Conservation (phyloP, 2,329 filamentous ascomycete species). For the Rutstroemia sydowiana region DNA sequence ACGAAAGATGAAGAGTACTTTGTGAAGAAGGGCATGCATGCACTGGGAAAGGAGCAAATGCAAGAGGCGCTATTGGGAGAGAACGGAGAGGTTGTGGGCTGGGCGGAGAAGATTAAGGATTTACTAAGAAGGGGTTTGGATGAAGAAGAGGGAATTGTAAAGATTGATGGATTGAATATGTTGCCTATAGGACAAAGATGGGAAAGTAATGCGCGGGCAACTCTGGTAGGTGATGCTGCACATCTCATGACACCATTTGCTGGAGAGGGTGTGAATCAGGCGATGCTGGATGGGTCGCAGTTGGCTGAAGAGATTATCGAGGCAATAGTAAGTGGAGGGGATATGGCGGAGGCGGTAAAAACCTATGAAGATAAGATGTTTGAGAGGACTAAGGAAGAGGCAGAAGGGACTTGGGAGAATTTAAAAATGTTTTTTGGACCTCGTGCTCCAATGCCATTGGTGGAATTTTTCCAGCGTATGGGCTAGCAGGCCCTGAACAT, state of each 20-base stretch:
- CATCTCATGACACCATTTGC: slow-evolving; percentile 41
- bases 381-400: slow-evolving; percentile 8
- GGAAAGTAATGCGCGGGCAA: slow-evolving; percentile 31
- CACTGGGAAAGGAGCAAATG: slow-evolving; percentile 1
- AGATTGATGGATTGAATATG: slow-evolving; percentile 9
- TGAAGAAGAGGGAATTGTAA: neutral
- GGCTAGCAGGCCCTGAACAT: too few relatives aligned
- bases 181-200: slow-evolving; percentile 13
- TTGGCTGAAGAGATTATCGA: slow-evolving; percentile 16
- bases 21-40: too few relatives aligned
- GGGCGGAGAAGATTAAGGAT: slow-evolving; percentile 5
- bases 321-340: neutral
- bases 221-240: slow-evolving; percentile 43
- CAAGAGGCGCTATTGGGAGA: neutral
- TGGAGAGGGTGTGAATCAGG: slow-evolving; percentile 37
- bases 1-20: too few relatives aligned
- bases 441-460: too few relatives aligned
- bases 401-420: slow-evolving; percentile 9
- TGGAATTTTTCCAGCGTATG: too few relatives aligned
- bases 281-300: slow-evolving; percentile 34
- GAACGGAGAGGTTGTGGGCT: slow-evolving; percentile 8
- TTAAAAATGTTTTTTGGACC: slow-evolving; percentile 9
- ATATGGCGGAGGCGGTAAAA: slow-evolving; percentile 16
- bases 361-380: slow-evolving; percentile 23
- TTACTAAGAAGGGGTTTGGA: slow-evolving; percentile 7